Evolutionary conservation across 2,329 filamentous ascomycete genomes (phyloP).

Genomic region (Aspergillus ochraceoroseus): DNA sequence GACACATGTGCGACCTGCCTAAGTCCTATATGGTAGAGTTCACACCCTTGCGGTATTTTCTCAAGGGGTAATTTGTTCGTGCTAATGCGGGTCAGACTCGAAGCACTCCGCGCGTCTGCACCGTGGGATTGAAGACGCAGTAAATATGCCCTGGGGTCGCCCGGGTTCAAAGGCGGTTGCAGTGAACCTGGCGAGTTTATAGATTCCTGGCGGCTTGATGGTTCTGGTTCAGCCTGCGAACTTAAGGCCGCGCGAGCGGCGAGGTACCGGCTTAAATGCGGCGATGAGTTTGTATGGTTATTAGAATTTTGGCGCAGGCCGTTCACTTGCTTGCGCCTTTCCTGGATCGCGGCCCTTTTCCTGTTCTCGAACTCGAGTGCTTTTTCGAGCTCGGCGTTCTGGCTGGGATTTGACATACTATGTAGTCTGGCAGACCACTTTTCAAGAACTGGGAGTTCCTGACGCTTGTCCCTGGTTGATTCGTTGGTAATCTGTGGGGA

Average conservation of each 20-base stretch:
- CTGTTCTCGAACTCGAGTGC: conserved; percentile 40
- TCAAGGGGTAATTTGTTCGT: conserved; percentile 31
- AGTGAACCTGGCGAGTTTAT: background rate
- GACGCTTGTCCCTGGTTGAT: conserved; percentile 10
- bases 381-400: conserved; percentile 23
- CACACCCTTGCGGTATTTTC: conserved; percentile 23
- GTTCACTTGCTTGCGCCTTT: conserved; percentile 23
- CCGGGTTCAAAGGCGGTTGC: conserved; percentile 15
- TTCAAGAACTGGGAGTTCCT: conserved; percentile 23
- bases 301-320: too few species aligned
- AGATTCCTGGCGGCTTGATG: background rate
- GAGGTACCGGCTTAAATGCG: conserved; percentile 32
- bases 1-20: conserved; percentile 8
- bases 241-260: conserved; percentile 28
- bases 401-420: conserved; percentile 10
- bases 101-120: background rate
- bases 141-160: conserved; percentile 32
- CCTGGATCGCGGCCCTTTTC: conserved; percentile 34
- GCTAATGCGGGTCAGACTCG: conserved; percentile 13
- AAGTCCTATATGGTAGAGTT: conserved; percentile 24
- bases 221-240: conserved; percentile 1
- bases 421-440: conserved; percentile 25
- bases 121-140: conserved; percentile 22
- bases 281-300: conserved; percentile 22
- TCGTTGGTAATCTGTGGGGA: too few species aligned